phyloP scores from a whole-genome alignment of 805 yeast genomes.

The Candida peoriensis region DNA sequence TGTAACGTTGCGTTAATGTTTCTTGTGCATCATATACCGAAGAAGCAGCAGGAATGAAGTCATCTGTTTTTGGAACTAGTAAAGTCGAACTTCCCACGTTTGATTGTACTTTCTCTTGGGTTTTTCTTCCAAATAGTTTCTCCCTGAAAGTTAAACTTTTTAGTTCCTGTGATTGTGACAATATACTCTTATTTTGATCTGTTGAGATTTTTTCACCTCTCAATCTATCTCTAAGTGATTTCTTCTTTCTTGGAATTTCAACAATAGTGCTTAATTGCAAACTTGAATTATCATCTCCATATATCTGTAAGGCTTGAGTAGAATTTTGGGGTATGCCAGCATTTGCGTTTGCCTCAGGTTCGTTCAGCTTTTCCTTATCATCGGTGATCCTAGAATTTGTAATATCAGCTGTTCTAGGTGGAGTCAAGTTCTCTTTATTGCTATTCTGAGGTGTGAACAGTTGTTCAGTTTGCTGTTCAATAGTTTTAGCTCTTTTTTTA shows the following conservation, averaged over 20 bases:
- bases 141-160: slow-evolving; percentile 10
- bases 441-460: no score
- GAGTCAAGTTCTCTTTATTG: neutral
- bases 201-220: neutral
- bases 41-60: neutral
- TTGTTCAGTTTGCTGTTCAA: slow-evolving; percentile 5
- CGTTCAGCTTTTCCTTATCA: no score
- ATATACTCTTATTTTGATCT: neutral
- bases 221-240: slow-evolving; percentile 2
- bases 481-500: slow-evolving; percentile 5
- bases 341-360: no score
- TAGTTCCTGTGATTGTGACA: no score
- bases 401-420: neutral
- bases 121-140: slow-evolving; percentile 8
- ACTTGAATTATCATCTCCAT: slow-evolving; percentile 5
- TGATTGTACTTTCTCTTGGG: neutral
- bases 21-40: slow-evolving; percentile 13
- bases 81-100: neutral
- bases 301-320: no score
- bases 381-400: no score
- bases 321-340: no score
- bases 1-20: slow-evolving; percentile 24
- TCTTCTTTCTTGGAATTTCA: slow-evolving; percentile 1
- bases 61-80: neutral
- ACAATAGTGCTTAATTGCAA: slow-evolving; percentile 5